Base-by-base conservation (phyloP, 768 basidiomycete species). In the Calocybe cyanea region DNA sequence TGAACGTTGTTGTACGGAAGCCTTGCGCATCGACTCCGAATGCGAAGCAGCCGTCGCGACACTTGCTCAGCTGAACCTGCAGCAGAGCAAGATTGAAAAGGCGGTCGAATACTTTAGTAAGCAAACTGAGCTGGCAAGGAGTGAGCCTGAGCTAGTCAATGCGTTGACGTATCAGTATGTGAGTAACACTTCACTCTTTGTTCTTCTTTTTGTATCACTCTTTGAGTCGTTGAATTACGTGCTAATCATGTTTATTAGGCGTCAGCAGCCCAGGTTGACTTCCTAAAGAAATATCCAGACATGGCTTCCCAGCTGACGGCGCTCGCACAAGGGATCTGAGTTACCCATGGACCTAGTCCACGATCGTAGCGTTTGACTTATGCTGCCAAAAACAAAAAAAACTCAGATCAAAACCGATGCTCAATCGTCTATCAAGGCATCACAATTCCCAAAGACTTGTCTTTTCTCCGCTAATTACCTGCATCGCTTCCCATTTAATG, bases 21-120 rank as follows among this genome's bases (percentile, higher is more conserved):
- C 96, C 0, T 73, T 99, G 17, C 69, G 75, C 39, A 79, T 93
- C 45, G 96, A 99, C 64, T 73, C 88, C 9, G 92, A 93, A 53
- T 98, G 95, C 65, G 96, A 99, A 61, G 91, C 95, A 9, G 96
- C 95, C 0, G 85, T 98, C 4, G 92, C 92, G 14, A 97, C 94
- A 1, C 80, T 98, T 21, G 95, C 95, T 3, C 96, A 99, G 64
- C 75, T 99, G 17, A 81, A 79, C 49, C 65, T 98, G 51, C 95
- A 98, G 66, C 92, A 94, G 66, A 83, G 85, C 59, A 87, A 88
- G 69, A 83, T 96, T 49, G 81, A 87, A 32, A 76, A 83, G 48
- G 96, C 95, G 1, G 80, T 92, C 48, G 76, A 81, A 58, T 83
- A 92, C 81, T 96, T 99, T 57, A 77, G 81, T 61, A 77, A 79